phyloP scores from a whole-genome alignment of 352 stramenopile genomes.

The Globisporangium mamillatum region DNA sequence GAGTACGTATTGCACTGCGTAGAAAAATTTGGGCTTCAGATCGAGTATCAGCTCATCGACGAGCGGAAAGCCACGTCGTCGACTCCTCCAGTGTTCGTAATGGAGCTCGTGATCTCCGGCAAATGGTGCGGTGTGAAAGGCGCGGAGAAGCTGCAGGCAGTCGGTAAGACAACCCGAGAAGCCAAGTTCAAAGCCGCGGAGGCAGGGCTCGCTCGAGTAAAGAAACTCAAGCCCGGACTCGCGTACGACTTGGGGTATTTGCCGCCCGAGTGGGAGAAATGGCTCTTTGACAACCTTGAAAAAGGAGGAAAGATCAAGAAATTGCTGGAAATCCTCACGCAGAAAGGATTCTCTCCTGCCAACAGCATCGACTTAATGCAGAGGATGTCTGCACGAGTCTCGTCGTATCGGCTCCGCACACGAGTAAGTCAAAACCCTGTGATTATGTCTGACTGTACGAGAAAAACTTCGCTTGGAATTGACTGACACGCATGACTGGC shows the following conservation, averaged over 20 bases:
- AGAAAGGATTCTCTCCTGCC: slow-evolving; percentile 63
- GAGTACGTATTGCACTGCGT: not conserved
- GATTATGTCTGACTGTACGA: not conserved
- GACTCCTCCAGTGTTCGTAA: slow-evolving; percentile 32
- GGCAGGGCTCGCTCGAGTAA: slow-evolving; percentile 44
- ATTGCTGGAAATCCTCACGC: slow-evolving; percentile 43
- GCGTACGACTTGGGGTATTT: slow-evolving; percentile 50
- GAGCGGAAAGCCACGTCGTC: slow-evolving; percentile 36
- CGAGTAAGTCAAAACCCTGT: slow-evolving; percentile 28
- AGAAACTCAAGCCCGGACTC: slow-evolving; percentile 61
- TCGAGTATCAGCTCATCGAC: slow-evolving; percentile 53
- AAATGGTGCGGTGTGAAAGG: slow-evolving; percentile 46
- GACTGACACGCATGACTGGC: not conserved
- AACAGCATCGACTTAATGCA: slow-evolving; percentile 59
- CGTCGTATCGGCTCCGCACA: slow-evolving; percentile 42
- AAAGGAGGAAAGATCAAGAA: slow-evolving; percentile 39
- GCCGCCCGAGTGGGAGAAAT: slow-evolving; percentile 47
- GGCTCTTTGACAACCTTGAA: slow-evolving; percentile 69
- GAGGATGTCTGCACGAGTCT: slow-evolving; percentile 49
- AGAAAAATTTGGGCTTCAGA: slow-evolving; percentile 50
- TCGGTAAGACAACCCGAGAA: slow-evolving; percentile 58
- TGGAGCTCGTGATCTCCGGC: slow-evolving; percentile 49
- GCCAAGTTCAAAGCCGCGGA: slow-evolving; percentile 74
- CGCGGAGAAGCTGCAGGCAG: slow-evolving; percentile 34
- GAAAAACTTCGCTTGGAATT: not conserved